Conservation (phyloP, 2,329 filamentous ascomycete genomes). For the Metarhizium anisopliae region DNA sequence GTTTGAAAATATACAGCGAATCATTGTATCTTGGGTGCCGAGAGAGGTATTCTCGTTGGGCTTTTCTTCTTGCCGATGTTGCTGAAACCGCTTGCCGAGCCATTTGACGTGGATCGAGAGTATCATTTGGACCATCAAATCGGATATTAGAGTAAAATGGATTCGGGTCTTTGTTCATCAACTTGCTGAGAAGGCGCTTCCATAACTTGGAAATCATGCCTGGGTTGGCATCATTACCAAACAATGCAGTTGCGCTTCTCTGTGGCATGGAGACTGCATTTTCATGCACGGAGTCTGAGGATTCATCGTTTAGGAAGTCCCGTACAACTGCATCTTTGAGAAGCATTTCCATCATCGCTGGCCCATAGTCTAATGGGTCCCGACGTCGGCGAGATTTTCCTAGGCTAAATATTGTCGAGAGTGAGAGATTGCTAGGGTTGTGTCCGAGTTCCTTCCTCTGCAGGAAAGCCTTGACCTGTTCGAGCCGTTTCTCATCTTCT, state of each 20-base stretch:
- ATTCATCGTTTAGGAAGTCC: slow-evolving; percentile 83
- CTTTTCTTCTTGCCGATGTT: slow-evolving; percentile 71
- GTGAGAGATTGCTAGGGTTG: slow-evolving; percentile 62
- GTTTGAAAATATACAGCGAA: slow-evolving; percentile 77
- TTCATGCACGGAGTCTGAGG: slow-evolving; percentile 20
- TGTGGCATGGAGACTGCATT: slow-evolving; percentile 21
- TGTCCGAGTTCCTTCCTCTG: slow-evolving; percentile 80
- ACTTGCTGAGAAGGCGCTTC: slow-evolving; percentile 45
- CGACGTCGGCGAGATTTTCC: slow-evolving; percentile 50
- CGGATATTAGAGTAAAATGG: slow-evolving; percentile 79
- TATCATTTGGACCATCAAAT: slow-evolving; percentile 65
- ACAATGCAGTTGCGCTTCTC: slow-evolving; percentile 21
- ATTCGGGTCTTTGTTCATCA: slow-evolving; percentile 70
- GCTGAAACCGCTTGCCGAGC: slow-evolving; percentile 84
- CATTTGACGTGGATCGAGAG: slow-evolving; percentile 77
- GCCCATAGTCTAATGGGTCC: slow-evolving; percentile 86
- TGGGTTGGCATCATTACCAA: slow-evolving; percentile 39
- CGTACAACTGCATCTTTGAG: slow-evolving; percentile 91
- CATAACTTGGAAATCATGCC: slow-evolving; percentile 53
- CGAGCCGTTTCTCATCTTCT: slow-evolving; percentile 92
- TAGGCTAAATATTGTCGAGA: slow-evolving; percentile 62
- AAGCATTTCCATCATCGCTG: slow-evolving; percentile 89
- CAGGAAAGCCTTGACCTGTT: slow-evolving; percentile 92
- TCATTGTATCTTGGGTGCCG: slow-evolving; percentile 89
- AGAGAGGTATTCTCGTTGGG: slow-evolving; percentile 82